Percentiles rank a stretch among this genome's conserved stretches.
These are phyloP conservation scores for Alloteropsis semialata DNA, from an alignment of 176 grass and related monocot genomes.

Conservation along the genomic window DNA sequence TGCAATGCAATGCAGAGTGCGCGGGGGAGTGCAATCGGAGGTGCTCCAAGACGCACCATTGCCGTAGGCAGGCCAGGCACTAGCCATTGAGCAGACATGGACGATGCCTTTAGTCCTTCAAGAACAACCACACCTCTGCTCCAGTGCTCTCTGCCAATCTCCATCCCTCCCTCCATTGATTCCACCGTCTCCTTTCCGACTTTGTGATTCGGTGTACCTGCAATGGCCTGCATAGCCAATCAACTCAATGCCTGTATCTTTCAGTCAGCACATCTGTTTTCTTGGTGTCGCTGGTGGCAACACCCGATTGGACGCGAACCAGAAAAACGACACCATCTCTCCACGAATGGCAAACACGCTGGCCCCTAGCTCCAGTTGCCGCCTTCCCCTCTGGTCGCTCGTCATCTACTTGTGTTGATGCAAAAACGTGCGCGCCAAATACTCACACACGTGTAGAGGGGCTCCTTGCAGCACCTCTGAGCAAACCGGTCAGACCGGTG, in stretches of 20 bases:
- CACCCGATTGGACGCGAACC: conserved; percentile 42
- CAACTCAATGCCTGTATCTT: not conserved
- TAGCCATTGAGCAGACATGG: not conserved
- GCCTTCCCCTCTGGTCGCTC: not conserved
- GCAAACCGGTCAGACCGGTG: too few relatives aligned
- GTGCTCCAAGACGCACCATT: conserved; percentile 39
- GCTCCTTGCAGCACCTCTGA: too few relatives aligned
- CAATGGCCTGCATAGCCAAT: not conserved
- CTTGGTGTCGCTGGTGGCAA: not conserved
- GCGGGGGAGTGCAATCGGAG: not conserved
- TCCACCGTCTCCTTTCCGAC: not conserved
- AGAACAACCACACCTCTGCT: too few relatives aligned
- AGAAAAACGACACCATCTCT: not conserved
- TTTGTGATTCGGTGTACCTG: not conserved
- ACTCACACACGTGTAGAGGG: too few relatives aligned
- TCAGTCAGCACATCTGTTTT: not conserved
- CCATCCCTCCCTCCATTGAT: not conserved
- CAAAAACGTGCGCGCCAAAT: too few relatives aligned
- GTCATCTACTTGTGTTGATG: not conserved
- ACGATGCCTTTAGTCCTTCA: not conserved
- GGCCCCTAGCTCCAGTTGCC: not conserved
- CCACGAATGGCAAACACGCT: conserved; percentile 29
- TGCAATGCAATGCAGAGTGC: conserved; percentile 18
- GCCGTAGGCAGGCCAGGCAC: not conserved
- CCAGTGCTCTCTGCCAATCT: not conserved